phyloP scores from a whole-genome alignment of 2,329 filamentous ascomycete genomes.

The Botrytis cinerea region DNA sequence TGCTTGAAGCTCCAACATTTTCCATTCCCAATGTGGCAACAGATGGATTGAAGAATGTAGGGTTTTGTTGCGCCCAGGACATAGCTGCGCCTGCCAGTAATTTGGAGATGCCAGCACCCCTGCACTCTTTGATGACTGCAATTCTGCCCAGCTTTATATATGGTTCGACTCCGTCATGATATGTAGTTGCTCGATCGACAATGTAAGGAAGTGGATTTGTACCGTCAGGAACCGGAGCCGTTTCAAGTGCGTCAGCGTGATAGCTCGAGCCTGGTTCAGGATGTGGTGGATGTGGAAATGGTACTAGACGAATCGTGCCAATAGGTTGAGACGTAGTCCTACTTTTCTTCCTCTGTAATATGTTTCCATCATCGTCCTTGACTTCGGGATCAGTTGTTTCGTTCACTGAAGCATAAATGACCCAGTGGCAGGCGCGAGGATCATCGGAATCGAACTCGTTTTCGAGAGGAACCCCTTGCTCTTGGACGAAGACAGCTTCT shows the following conservation, averaged over 20 bases:
- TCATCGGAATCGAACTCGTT: constrained; percentile 84
- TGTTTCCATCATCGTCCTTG: constrained; percentile 47
- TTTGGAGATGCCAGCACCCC: constrained; percentile 61
- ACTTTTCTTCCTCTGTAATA: constrained; percentile 48
- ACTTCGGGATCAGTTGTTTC: constrained; percentile 48
- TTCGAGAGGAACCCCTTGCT: constrained; percentile 60
- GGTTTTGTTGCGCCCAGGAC: constrained; percentile 65
- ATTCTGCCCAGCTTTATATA: constrained; percentile 83
- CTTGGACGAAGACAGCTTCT: constrained; percentile 60
- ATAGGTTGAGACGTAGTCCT: constrained; percentile 42
- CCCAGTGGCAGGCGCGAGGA: constrained; percentile 78
- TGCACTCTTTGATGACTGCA: constrained; percentile 60
- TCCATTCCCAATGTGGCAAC: constrained; percentile 49
- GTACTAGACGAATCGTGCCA: constrained; percentile 57
- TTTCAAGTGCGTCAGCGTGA: constrained; percentile 31
- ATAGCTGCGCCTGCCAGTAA: constrained; percentile 68
- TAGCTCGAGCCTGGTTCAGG: constrained; percentile 49
- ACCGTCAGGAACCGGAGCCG: constrained; percentile 6
- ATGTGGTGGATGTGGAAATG: constrained; percentile 57
- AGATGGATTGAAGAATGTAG: constrained; percentile 52
- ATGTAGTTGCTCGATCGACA: constrained; percentile 46
- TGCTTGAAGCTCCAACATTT: constrained; percentile 45
- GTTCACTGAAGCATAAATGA: constrained; percentile 68
- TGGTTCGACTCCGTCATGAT: constrained; percentile 65
- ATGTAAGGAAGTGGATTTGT: constrained; percentile 30